Percentiles rank a stretch among this genome's conserved stretches.
Evolutionary conservation across 352 stramenopile species (phyloP).

Genomic region (Globisporangium polare): DNA sequence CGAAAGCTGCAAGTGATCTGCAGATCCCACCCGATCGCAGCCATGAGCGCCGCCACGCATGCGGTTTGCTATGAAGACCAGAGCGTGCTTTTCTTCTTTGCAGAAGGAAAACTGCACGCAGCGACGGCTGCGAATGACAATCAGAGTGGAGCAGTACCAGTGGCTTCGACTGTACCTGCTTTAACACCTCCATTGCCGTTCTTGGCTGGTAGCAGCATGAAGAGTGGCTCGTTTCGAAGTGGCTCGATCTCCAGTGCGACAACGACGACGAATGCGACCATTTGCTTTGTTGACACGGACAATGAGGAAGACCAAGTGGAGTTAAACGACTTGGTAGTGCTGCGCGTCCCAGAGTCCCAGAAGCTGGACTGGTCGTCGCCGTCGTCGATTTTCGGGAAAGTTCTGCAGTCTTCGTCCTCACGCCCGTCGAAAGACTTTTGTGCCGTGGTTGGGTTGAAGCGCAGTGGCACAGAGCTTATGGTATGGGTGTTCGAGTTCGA

Average conservation of each 20-base stretch:
- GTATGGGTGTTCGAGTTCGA: slow-evolving; percentile 64
- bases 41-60: slow-evolving; percentile 29
- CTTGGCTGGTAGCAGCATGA: slow-evolving; percentile 4
- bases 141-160: slow-evolving; percentile 4
- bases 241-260: not conserved
- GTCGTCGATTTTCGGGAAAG: slow-evolving; percentile 25
- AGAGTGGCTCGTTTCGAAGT: slow-evolving; percentile 1
- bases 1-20: slow-evolving; percentile 29
- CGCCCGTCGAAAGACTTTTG: slow-evolving; percentile 52
- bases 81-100: slow-evolving; percentile 35
- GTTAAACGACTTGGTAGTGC: slow-evolving; percentile 27
- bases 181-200: not conserved
- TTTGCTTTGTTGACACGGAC: slow-evolving; percentile 19
- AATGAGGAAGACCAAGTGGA: slow-evolving; percentile 15
- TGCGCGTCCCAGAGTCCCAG: slow-evolving; percentile 41
- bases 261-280: not conserved
- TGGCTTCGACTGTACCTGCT: slow-evolving; percentile 1
- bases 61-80: slow-evolving; percentile 33
- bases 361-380: slow-evolving; percentile 54
- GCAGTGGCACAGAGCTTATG: slow-evolving; percentile 29
- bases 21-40: slow-evolving; percentile 20
- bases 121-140: slow-evolving; percentile 17
- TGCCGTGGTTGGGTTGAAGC: slow-evolving; percentile 47
- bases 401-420: slow-evolving; percentile 14
- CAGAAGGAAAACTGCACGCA: slow-evolving; percentile 28